Percentiles rank a stretch among this genome's conserved stretches.
Conservation (phyloP, 208 protist species). For the Leishmania aethiopica region DNA sequence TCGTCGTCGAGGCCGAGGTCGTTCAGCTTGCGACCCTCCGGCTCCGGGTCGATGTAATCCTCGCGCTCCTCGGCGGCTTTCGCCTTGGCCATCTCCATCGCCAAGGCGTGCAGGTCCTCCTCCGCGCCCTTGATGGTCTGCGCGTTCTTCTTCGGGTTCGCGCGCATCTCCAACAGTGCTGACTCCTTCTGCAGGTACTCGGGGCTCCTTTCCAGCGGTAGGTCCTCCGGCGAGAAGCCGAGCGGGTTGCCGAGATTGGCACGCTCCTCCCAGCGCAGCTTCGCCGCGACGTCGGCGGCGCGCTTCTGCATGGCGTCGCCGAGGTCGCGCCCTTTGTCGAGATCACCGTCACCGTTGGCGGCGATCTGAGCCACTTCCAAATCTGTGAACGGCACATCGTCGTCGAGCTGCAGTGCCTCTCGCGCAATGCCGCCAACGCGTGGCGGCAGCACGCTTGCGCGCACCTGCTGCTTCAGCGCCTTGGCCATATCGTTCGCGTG, state of each 20-base stretch:
- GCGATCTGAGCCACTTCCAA: slow-evolving; percentile 68
- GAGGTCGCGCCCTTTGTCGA: slow-evolving; percentile 47
- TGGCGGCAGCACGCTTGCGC: slow-evolving; percentile 40
- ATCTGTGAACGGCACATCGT: slow-evolving; percentile 73
- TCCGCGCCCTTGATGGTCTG: slow-evolving; percentile 38
- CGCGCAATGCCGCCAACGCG: slow-evolving; percentile 52
- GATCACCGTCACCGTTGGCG: slow-evolving; percentile 58
- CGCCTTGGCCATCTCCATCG: slow-evolving; percentile 58
- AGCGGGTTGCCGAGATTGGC: slow-evolving; percentile 53
- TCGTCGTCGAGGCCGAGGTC: slow-evolving; percentile 67
- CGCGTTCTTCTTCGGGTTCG: slow-evolving; percentile 49
- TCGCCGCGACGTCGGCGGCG: slow-evolving; percentile 57
- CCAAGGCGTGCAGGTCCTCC: slow-evolving; percentile 51
- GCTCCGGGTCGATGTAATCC: slow-evolving; percentile 72
- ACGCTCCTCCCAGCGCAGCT: slow-evolving; percentile 68
- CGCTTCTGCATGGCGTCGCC: slow-evolving; percentile 71
- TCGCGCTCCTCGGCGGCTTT: slow-evolving; percentile 55
- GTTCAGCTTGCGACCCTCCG: slow-evolving; percentile 52
- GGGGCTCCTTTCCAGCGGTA: slow-evolving; percentile 57
- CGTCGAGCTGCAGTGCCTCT: slow-evolving; percentile 63
- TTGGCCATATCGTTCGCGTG: slow-evolving; percentile 58
- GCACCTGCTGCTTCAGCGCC: slow-evolving; percentile 51
- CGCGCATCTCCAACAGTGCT: slow-evolving; percentile 45
- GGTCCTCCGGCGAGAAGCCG: slow-evolving; percentile 65
- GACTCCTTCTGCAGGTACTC: slow-evolving; percentile 61